Evolutionary conservation across 495 filamentous ascomycete species (phyloP).

Genomic region (Lasiosphaeria miniovina): DNA sequence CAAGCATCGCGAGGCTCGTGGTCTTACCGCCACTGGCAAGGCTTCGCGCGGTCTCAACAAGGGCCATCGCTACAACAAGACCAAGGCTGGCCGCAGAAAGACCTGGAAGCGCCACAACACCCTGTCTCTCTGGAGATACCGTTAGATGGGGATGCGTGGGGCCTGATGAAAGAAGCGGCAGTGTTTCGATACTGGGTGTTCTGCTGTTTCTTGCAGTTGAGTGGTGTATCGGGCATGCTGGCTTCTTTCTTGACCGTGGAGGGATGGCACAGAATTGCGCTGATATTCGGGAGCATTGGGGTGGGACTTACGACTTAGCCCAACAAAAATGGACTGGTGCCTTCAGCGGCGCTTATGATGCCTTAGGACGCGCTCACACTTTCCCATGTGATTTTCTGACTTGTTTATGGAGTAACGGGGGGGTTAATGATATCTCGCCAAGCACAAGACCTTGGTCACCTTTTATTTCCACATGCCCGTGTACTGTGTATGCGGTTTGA

Average conservation of each 20-base stretch:
- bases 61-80: slow-evolving; percentile 98
- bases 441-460: not conserved
- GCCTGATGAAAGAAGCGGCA: slow-evolving; percentile 13
- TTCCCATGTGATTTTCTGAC: slow-evolving; percentile 1
- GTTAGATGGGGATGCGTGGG: slow-evolving; percentile 39
- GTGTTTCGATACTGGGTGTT: slow-evolving; percentile 27
- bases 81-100: slow-evolving; percentile 88
- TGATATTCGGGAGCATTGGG: slow-evolving; percentile 21
- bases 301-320: slow-evolving; percentile 21
- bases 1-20: slow-evolving; percentile 98
- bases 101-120: slow-evolving; percentile 99
- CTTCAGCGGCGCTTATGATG: slow-evolving; percentile 15
- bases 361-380: slow-evolving; percentile 5
- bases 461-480: not conserved
- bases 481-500: no score
- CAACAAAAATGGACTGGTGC: slow-evolving; percentile 27
- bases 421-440: slow-evolving; percentile 1
- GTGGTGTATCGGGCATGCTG: slow-evolving; percentile 18
- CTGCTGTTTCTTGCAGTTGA: slow-evolving; percentile 21
- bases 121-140: slow-evolving; percentile 87
- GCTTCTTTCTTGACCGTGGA: slow-evolving; percentile 14
- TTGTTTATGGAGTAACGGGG: slow-evolving; percentile 2
- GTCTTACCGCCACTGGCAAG: slow-evolving; percentile 97
- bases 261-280: slow-evolving; percentile 13
- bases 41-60: slow-evolving; percentile 98